Evolutionary conservation across 768 basidiomycete species (phyloP).

Genomic region (Leucosporidium scottii): DNA sequence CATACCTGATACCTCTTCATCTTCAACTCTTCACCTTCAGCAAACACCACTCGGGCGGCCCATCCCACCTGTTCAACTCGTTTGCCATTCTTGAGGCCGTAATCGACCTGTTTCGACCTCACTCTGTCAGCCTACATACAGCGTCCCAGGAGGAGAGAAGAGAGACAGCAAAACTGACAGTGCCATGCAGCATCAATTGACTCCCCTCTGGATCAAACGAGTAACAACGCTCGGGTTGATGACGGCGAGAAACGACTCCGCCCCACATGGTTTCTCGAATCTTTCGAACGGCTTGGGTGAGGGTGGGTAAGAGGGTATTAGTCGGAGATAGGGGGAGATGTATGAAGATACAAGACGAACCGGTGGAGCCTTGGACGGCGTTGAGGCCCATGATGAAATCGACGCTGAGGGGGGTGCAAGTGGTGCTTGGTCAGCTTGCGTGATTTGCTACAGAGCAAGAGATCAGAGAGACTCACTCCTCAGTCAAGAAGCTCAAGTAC

Average conservation of each 20-base stretch:
- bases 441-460: not conserved
- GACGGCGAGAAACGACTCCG: constrained; percentile 12
- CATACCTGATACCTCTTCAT: too few relatives aligned
- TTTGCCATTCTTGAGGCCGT: too few relatives aligned
- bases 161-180: not conserved
- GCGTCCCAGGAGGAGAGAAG: too few relatives aligned
- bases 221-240: constrained; percentile 1
- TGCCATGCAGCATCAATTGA: constrained; percentile 26
- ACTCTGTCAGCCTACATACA: too few relatives aligned
- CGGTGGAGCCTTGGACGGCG: constrained; percentile 2
- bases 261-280: constrained; percentile 30
- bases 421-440: not conserved
- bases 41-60: too few relatives aligned
- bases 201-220: not conserved
- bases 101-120: too few relatives aligned
- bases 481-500: not conserved
- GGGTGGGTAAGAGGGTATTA: not conserved
- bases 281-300: constrained; percentile 11
- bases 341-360: too few relatives aligned
- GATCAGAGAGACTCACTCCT: not conserved
- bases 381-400: constrained; percentile 29
- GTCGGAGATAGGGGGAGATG: not conserved
- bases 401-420: constrained; percentile 1
- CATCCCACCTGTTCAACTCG: too few relatives aligned
- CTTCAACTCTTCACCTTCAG: too few relatives aligned